Base-by-base conservation (phyloP, 345 rosid genomes). In the Anacardium occidentale region DNA sequence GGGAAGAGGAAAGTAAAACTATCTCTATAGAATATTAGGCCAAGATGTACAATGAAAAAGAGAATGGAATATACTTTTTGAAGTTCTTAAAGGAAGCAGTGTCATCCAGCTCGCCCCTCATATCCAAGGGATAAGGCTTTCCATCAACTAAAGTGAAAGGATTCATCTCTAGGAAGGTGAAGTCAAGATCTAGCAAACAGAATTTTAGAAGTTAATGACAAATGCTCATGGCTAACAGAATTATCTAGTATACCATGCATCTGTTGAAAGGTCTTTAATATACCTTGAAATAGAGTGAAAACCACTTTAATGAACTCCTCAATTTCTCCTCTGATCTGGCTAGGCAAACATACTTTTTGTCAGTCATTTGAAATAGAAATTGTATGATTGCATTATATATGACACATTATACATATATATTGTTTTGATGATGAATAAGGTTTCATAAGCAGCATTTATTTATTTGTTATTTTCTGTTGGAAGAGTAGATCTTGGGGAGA, bases 81-180 rank as follows among this genome's bases (percentile, higher is more conserved):
- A 95, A 95, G 90, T 92, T 95, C 85, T 95, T 95, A 86, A 91
- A 91, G 79, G 97, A 83, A 76, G 99, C 98, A 68, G 98, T 95
- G 81, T 92, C 98, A 68, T 95, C 96, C 65, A 95, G 93, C 83
- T 95, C 98, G 73, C 99, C 97, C 82, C 99, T 91, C 97, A 92
- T 92, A 78, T 95, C 99, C 85, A 91, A 74, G 66, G 97, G 98
- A 84, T 95, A 95, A 76, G 98, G 99, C 86, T 87, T 95, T 74
- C 93, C 91, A 64, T 91, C 84, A 77, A 92, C 93, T 76, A 95
- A 77, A 34, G 99, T 78, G 76, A 95, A 95, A 56, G 99, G 99
- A 79, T 95, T 92, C 99, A 95, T 95, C 88, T 95, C 99, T 24
- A 95, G 87, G 89, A 92, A 92, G 53, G 97, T 92, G 84, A 95